Base-by-base conservation (phyloP, 2,329 filamentous ascomycete species). In the Sporothrix mexicana region DNA sequence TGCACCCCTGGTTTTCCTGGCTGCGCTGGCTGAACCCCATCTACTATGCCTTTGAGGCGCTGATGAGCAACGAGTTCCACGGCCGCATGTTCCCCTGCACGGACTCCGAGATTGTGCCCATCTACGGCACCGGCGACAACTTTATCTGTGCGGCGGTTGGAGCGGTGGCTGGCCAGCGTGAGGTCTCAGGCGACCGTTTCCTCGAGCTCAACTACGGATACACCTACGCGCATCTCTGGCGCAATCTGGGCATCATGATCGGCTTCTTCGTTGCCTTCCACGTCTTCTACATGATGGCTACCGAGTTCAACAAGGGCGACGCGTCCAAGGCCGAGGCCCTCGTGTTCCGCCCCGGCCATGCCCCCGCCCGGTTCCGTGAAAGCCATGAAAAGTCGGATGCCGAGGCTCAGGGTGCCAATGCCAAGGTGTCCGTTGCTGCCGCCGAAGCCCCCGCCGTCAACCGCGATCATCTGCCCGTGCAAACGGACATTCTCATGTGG, bases 1-100 rank as follows among this genome's bases (percentile, higher is more conserved):
- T 94, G 92, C 86, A 92, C 7, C 87, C 84, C 1, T 97, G 93
- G 93, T 91, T 91, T 76, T 86, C 89, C 72, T 97, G 94, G 94
- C 88, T 97, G 74, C 91, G 91, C 79, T 95, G 93, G 79, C 83
- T 95, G 64, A 90, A 96, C 74, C 93, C 93, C 1, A 86, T 97
- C 15, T 89, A 88, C 1, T 97, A 96, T 75, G 90, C 90, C 0
- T 97, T 96, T 78, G 93, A 97, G 80, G 85, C 89, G 0, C 84
- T 96, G 41, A 91, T 95, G 86, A 87, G 92, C 75, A 97, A 97
- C 80, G 94, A 97, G 80, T 97, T 97, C 36, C 71, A 64, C 77
- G 82, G 84, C 73, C 88, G 91, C 13, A 74, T 87, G 0, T 95
- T 91, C 79, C 69, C 72, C 0, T 90, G 88, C 77, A 81, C 80